Conservation (phyloP, 2,329 filamentous ascomycete genomes). For the Botrytis medusae region DNA sequence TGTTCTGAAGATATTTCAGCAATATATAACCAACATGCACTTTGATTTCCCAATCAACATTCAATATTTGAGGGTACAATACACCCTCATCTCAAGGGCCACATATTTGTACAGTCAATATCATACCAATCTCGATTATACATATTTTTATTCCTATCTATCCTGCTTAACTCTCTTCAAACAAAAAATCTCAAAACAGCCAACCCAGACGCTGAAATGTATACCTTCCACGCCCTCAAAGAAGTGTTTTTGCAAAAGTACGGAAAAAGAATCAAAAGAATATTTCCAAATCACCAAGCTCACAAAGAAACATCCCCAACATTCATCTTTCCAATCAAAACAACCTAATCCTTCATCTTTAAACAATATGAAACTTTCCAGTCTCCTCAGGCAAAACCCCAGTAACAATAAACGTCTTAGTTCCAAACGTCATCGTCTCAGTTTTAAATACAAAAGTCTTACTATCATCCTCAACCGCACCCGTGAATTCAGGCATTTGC, state of each 20-base stretch:
- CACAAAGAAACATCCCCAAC: no score
- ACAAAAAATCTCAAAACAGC: neutral
- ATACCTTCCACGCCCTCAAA: neutral
- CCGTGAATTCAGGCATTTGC: neutral
- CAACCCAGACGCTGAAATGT: neutral
- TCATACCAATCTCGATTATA: neutral
- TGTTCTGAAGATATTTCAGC: neutral
- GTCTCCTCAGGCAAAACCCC: conserved; percentile 5
- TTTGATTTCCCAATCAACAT: neutral
- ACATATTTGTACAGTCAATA: no score
- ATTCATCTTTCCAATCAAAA: neutral
- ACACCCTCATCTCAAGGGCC: neutral
- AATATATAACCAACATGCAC: neutral
- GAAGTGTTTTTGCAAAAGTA: neutral
- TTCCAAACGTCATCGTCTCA: neutral
- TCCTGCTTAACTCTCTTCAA: no score
- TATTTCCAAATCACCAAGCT: neutral
- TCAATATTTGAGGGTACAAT: neutral
- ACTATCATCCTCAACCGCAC: neutral
- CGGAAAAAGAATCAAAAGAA: neutral
- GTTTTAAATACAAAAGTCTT: conserved; percentile 3
- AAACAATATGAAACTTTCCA: neutral
- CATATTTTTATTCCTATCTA: neutral
- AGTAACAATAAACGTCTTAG: neutral
- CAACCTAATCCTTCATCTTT: neutral